Conservation (phyloP, 345 rosid genomes). For the Arabis alpina region DNA sequence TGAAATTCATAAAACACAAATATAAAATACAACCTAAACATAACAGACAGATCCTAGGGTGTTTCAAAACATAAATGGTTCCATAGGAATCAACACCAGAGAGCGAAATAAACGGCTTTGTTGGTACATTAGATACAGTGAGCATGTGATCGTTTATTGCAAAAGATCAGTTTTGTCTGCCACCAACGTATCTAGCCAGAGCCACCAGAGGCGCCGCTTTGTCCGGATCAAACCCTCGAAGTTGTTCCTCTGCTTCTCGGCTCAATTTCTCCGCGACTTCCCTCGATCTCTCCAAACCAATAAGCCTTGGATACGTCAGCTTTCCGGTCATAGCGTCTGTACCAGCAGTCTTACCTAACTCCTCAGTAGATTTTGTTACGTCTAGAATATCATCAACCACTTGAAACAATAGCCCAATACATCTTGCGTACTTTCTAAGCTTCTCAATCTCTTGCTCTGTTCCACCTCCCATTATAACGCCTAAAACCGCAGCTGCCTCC, state of each 20-base stretch:
- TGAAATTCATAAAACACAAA: neutral
- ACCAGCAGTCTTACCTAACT: conserved; percentile 89
- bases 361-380: conserved; percentile 70
- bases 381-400: conserved; percentile 95
- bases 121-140: conserved; percentile 2
- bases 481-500: conserved; percentile 75
- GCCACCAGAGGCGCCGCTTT: conserved; percentile 86
- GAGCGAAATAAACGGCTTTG: neutral
- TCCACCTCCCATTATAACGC: conserved; percentile 82
- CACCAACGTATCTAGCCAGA: conserved; percentile 75
- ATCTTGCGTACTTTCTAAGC: conserved; percentile 72
- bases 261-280: conserved; percentile 64
- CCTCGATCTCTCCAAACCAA: conserved; percentile 72
- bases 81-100: neutral
- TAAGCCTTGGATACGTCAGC: conserved; percentile 69
- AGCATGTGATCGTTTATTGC: neutral
- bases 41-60: neutral
- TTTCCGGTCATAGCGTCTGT: conserved; percentile 79
- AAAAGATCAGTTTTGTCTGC: conserved; percentile 57
- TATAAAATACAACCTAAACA: neutral
- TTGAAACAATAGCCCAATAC: conserved; percentile 79
- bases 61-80: conserved; percentile 3
- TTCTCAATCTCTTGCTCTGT: conserved; percentile 66
- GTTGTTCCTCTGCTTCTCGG: conserved; percentile 60
- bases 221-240: conserved; percentile 58